Conservation (phyloP, 2,329 filamentous ascomycete genomes). For the Dothiorella sarmentorum region DNA sequence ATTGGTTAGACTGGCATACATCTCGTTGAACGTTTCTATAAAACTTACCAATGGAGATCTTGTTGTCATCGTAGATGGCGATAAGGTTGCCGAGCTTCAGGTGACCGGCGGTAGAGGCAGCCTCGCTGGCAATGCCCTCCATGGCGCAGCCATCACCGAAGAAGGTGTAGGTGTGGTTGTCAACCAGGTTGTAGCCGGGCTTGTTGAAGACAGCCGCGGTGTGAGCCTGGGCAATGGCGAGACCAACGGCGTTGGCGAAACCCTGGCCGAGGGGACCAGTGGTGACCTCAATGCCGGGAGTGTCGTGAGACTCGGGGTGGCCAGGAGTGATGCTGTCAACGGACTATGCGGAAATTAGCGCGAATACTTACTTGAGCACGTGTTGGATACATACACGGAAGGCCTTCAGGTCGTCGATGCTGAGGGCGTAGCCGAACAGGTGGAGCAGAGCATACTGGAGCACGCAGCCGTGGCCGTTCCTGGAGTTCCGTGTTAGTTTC, state of each 20-base stretch:
- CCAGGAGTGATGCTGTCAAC: conserved; percentile 83
- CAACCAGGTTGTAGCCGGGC: conserved; percentile 82
- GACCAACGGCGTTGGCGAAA: conserved; percentile 94
- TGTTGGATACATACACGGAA: conserved; percentile 73
- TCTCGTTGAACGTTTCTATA: neutral
- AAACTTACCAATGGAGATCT: conserved; percentile 71
- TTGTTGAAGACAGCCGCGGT: conserved; percentile 93
- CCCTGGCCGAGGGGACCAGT: conserved; percentile 97
- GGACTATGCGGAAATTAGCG: conserved; percentile 40
- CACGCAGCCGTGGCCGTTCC: conserved; percentile 99
- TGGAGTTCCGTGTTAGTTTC: conserved; percentile 37
- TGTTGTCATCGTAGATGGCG: conserved; percentile 96
- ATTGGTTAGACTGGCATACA: neutral
- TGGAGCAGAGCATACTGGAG: conserved; percentile 98
- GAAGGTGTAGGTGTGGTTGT: conserved; percentile 97
- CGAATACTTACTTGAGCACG: neutral
- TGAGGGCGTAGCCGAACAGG: conserved; percentile 85
- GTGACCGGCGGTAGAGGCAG: conserved; percentile 88
- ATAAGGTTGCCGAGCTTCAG: conserved; percentile 98
- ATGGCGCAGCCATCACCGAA: conserved; percentile 98
- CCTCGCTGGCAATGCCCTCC: conserved; percentile 96
- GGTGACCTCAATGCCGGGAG: conserved; percentile 94
- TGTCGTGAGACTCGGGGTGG: conserved; percentile 95
- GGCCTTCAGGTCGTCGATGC: conserved; percentile 86
- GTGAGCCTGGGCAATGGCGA: conserved; percentile 94